Evolutionary conservation across 2,329 filamentous ascomycete species (phyloP).

Genomic region (Tolypocladium tropicale): DNA sequence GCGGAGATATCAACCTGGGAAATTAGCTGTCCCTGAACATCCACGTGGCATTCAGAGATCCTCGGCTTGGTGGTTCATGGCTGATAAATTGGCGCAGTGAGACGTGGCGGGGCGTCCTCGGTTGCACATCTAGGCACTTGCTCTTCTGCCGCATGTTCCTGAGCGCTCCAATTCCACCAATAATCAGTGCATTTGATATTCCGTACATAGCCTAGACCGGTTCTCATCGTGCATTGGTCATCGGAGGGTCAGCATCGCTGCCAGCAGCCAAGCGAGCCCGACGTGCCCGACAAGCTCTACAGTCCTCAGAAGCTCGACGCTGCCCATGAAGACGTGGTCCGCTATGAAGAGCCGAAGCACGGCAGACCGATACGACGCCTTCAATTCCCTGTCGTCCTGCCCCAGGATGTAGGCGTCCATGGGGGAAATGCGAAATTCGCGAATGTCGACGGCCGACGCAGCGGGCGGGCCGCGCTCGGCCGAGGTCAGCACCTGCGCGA

Average conservation of each 20-base stretch:
- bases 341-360: slow-evolving; percentile 34
- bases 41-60: background rate
- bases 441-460: slow-evolving; percentile 26
- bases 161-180: background rate
- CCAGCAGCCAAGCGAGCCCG: slow-evolving; percentile 4
- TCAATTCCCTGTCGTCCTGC: slow-evolving; percentile 15
- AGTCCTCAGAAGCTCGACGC: slow-evolving; percentile 14
- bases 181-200: background rate
- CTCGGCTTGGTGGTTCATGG: background rate
- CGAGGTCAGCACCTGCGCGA: slow-evolving; percentile 31
- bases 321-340: slow-evolving; percentile 28
- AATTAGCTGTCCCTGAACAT: too few relatives aligned
- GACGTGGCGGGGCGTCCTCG: background rate
- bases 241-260: background rate
- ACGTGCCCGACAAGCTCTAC: slow-evolving; percentile 13
- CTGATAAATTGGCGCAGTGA: background rate
- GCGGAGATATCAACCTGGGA: background rate
- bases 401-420: slow-evolving; percentile 39
- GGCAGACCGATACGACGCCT: slow-evolving; percentile 23
- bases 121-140: background rate
- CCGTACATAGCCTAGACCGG: background rate
- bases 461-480: slow-evolving; percentile 10
- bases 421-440: slow-evolving; percentile 35
- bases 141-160: background rate
- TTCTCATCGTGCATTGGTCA: background rate